These are phyloP conservation scores for Penicillium sp. DNA, from an alignment of 2,329 filamentous ascomycete genomes.

Conservation along the genomic window DNA sequence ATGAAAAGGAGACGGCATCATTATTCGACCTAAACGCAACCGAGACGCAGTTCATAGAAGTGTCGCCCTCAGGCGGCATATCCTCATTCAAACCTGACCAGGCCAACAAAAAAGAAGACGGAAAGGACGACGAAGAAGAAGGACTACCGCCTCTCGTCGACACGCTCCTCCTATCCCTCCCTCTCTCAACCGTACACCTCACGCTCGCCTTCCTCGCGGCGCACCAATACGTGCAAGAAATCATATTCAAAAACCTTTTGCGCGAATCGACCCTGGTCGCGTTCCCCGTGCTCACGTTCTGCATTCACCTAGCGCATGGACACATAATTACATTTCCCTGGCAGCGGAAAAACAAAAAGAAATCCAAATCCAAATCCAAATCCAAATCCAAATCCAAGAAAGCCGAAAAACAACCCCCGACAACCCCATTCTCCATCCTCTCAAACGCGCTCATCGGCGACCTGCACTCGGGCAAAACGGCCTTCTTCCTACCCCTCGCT, in stretches of 20 bases:
- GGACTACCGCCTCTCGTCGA: conserved; percentile 38
- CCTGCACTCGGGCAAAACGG: conserved; percentile 24
- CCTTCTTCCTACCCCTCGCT: conserved; percentile 32
- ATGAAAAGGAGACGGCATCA: background rate
- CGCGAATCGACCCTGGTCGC: conserved; percentile 35
- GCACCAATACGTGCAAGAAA: conserved; percentile 44
- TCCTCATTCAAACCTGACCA: conserved; percentile 26
- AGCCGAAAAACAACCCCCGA: background rate
- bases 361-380: conserved; percentile 12
- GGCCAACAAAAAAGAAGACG: conserved; percentile 3
- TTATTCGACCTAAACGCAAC: conserved; percentile 12
- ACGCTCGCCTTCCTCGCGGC: conserved; percentile 44
- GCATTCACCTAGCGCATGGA: conserved; percentile 44
- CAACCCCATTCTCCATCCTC: background rate
- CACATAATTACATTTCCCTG: conserved; percentile 29
- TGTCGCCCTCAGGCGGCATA: conserved; percentile 19
- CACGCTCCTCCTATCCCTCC: conserved; percentile 40
- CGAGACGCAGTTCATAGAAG: conserved; percentile 29
- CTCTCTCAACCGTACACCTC: conserved; percentile 42
- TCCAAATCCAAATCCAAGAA: no score
- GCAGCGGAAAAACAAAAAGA: background rate
- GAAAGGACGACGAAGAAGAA: conserved; percentile 5
- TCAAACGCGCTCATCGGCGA: conserved; percentile 1
- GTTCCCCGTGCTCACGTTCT: conserved; percentile 40
- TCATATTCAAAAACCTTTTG: conserved; percentile 28